Evolutionary conservation across 2,329 filamentous ascomycete species (phyloP), one percentile per base, ranked within the genome.

Genomic region (Fusarium siculi): DNA sequence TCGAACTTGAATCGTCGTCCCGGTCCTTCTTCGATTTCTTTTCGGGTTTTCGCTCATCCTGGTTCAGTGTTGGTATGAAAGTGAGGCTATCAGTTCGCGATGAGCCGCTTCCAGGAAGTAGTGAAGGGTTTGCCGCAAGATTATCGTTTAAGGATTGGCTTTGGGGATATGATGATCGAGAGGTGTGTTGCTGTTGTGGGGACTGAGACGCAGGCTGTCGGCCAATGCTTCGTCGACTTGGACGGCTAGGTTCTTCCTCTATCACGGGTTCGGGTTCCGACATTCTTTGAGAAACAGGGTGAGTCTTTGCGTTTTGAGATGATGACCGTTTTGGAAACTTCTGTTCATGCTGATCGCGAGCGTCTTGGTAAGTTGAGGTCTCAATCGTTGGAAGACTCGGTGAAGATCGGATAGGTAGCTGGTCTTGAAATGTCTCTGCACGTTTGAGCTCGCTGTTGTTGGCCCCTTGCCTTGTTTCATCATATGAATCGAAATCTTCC

Each of bases 1-100:
- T 84, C 10, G 86, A 82, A 50, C 93, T 91, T 4, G 81, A 78
- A 21, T 91, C 86, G 23, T 91, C 86, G 15, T 92, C 88, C 71
- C 88, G 90, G 9, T 95, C 92, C 78, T 93, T 94, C 79, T 92
- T 95, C 56, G 90, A 88, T 75, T 92, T 94, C 80, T 90, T 91
- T n/a, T 95, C 93, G 0, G 85, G 77, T 76, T 93, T 94, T 80
- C 90, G 93, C 60, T 96, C 93, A 65, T 95, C 93, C 85, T 77
- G 58, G 78, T 66, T 85, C 49, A 93, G 85, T 1, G 92, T 96
- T 1, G 95, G 93, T 57, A 96, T 95, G 74, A 95, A 92, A 0
- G 93, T 94, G 19, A 97, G 84, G 54, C 87, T 90, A 80, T 96
- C 94, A 2, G 93, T 96, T 50, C 93, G 89, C 11, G 80, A 83